These are phyloP conservation scores for Kodamaea alishanica DNA, from an alignment of 1,139 yeast species.

Conservation along the genomic window DNA sequence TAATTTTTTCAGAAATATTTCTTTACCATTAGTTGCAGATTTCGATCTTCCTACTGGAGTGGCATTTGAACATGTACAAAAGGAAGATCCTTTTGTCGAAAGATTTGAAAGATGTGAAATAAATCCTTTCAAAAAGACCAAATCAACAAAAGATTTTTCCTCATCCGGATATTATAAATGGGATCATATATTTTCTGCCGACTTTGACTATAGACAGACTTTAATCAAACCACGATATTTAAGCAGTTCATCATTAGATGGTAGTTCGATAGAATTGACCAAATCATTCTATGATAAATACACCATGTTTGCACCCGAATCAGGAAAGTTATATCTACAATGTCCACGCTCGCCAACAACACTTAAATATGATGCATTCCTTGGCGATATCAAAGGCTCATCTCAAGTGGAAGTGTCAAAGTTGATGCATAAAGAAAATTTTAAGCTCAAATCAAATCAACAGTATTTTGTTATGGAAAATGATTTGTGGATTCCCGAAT, in stretches of 20 bases:
- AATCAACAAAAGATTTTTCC: slow-evolving; percentile 17
- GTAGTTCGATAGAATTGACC: slow-evolving; percentile 32
- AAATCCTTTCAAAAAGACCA: slow-evolving; percentile 22
- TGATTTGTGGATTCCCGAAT: slow-evolving; percentile 35
- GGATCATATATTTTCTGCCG: slow-evolving; percentile 40
- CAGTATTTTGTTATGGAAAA: slow-evolving; percentile 13
- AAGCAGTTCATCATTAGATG: slow-evolving; percentile 19
- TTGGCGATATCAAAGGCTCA: slow-evolving; percentile 31
- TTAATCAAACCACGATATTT: slow-evolving; percentile 37
- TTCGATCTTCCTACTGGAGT: slow-evolving; percentile 15
- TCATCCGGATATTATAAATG: slow-evolving; percentile 34
- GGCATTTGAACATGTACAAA: slow-evolving; percentile 12
- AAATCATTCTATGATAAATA: slow-evolving; percentile 26
- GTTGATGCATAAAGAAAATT: slow-evolving; percentile 16
- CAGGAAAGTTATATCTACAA: slow-evolving; percentile 13
- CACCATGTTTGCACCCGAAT: slow-evolving; percentile 21
- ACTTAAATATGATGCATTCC: slow-evolving; percentile 23
- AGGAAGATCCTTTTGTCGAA: slow-evolving; percentile 19
- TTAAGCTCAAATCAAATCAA: not conserved
- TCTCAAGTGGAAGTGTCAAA: slow-evolving; percentile 23
- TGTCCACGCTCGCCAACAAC: slow-evolving; percentile 31
- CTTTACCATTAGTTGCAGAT: slow-evolving; percentile 14
- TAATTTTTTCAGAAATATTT: slow-evolving; percentile 17
- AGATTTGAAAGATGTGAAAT: slow-evolving; percentile 32
- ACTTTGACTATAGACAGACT: slow-evolving; percentile 29